Conservation (phyloP, 164 flowering plant genomes). For the Cinnamomum chago region DNA sequence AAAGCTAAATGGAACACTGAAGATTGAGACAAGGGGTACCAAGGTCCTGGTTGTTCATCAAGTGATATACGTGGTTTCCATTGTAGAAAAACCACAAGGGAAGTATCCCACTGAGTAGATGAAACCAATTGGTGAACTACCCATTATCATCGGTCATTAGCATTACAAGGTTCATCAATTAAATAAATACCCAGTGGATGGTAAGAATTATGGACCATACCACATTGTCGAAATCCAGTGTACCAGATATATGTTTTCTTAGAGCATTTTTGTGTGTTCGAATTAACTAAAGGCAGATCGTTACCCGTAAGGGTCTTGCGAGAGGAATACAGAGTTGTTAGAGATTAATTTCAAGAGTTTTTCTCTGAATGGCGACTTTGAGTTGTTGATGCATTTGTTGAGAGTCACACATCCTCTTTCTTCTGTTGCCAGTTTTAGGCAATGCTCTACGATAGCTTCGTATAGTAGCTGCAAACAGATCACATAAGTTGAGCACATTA, state of each 20-base stretch:
- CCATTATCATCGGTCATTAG: no score
- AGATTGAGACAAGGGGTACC: neutral
- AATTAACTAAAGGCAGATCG: neutral
- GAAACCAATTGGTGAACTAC: no score
- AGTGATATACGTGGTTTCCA: no score
- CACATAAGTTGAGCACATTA: neutral
- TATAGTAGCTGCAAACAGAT: slow-evolving; percentile 8
- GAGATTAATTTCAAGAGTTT: neutral
- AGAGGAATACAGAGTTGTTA: neutral
- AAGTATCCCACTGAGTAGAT: no score
- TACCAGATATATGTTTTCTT: neutral
- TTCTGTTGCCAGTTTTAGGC: neutral
- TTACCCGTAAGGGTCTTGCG: slow-evolving; percentile 11
- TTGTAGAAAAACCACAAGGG: no score
- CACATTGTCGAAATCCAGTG: neutral
- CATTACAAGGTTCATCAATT: no score
- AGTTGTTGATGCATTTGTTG: neutral
- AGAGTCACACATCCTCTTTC: slow-evolving; percentile 9
- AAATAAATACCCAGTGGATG: no score
- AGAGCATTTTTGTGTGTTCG: no score
- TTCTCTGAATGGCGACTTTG: neutral
- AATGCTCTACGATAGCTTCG: neutral
- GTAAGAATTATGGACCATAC: neutral
- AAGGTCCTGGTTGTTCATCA: no score
- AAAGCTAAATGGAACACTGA: neutral